phyloP scores from a whole-genome alignment of 148 eudicot genomes.

The Vaccinium corymbosum region DNA sequence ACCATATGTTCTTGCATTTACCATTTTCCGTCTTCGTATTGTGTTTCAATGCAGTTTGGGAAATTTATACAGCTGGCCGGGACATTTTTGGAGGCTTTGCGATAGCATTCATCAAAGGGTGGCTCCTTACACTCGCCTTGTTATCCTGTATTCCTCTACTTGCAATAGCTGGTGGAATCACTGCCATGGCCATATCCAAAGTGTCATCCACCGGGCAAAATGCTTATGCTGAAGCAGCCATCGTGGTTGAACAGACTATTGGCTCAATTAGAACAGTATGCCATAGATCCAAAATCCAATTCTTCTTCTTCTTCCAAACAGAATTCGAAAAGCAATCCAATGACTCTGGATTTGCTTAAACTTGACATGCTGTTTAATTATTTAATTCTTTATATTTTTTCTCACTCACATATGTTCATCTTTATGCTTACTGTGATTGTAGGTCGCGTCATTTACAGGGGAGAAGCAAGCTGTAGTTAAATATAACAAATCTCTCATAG shows the following conservation, averaged over 20 bases:
- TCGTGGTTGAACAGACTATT: constrained; percentile 70
- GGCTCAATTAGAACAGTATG: constrained; percentile 84
- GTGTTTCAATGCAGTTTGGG: constrained; percentile 56
- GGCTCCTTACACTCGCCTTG: constrained; percentile 82
- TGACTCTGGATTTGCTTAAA: no score
- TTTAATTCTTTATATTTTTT: no score
- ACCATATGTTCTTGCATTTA: neutral
- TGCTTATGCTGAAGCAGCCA: constrained; percentile 72
- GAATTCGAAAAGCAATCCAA: neutral
- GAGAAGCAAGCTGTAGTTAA: constrained; percentile 51
- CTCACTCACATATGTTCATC: no score
- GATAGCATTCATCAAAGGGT: constrained; percentile 70
- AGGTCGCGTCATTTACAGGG: constrained; percentile 88
- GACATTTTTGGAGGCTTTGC: constrained; percentile 78
- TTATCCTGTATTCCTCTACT: constrained; percentile 57
- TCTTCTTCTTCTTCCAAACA: no score
- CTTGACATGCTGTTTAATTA: no score
- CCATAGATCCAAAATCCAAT: neutral
- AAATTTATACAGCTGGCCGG: constrained; percentile 59
- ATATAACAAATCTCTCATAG: constrained; percentile 31
- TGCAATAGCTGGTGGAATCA: constrained; percentile 51
- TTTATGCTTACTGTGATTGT: neutral
- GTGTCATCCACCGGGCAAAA: constrained; percentile 59
- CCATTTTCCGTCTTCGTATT: neutral
- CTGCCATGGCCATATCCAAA: constrained; percentile 40